These are phyloP conservation scores for Tetrahymena thermophila DNA, from an alignment of 73 alveolate genomes.

Conservation along the genomic window DNA sequence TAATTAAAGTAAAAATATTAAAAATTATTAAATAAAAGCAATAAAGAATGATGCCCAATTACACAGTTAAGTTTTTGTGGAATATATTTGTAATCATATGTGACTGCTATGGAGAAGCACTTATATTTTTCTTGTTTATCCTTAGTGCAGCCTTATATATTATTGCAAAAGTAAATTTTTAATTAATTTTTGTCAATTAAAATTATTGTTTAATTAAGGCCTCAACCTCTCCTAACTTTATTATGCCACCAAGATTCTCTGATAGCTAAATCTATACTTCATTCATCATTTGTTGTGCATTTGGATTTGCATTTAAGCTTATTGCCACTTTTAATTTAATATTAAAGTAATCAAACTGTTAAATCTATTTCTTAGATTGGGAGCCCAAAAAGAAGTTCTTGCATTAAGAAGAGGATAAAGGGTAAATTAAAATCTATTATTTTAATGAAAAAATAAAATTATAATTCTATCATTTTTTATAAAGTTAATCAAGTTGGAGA, in stretches of 20 bases:
- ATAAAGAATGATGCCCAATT: background rate
- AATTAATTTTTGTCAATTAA: background rate
- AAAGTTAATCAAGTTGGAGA: conserved; percentile 87
- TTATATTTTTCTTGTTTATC: background rate
- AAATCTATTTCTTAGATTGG: conserved; percentile 68
- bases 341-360: background rate
- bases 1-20: background rate
- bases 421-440: background rate
- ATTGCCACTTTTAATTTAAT: background rate
- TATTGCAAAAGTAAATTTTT: conserved; percentile 18
- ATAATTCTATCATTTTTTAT: background rate
- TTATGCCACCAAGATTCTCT: background rate
- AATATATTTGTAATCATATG: background rate
- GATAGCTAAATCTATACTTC: background rate
- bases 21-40: background rate
- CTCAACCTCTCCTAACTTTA: conserved; percentile 13
- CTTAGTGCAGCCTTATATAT: background rate
- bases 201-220: conserved; percentile 13
- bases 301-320: conserved; percentile 1
- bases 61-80: background rate
- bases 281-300: conserved; percentile 1
- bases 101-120: background rate
- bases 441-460: background rate
- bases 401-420: conserved; percentile 34
- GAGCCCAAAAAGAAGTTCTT: conserved; percentile 67